These are phyloP conservation scores for Cercospora sp. DNA, from an alignment of 2,329 filamentous ascomycete genomes.

Conservation along the genomic window DNA sequence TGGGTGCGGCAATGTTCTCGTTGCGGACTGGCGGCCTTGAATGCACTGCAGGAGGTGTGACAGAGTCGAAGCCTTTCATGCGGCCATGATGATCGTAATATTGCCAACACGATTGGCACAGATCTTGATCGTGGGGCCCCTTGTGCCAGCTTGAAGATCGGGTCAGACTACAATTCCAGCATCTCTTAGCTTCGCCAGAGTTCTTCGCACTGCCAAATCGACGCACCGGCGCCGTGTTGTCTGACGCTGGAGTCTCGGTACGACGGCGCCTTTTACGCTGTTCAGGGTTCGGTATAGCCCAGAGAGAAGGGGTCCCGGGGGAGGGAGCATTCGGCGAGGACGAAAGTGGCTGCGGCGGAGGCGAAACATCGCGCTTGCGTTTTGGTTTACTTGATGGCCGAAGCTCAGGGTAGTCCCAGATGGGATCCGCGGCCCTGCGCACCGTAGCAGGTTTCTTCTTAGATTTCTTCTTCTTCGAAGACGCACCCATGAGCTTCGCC, in stretches of 20 bases:
- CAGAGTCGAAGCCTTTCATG: slow-evolving; percentile 31
- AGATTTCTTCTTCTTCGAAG: slow-evolving; percentile 20
- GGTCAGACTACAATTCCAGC: slow-evolving; percentile 34
- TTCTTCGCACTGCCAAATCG: slow-evolving; percentile 12
- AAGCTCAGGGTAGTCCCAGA: slow-evolving; percentile 34
- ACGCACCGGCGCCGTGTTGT: neutral
- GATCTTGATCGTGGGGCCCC: slow-evolving; percentile 32
- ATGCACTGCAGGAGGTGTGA: slow-evolving; percentile 21
- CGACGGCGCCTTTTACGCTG: slow-evolving; percentile 11
- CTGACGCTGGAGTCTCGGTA: neutral
- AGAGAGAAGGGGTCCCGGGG: slow-evolving; percentile 24
- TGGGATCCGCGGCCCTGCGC: slow-evolving; percentile 25
- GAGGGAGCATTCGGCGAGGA: slow-evolving; percentile 20
- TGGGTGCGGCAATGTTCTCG: neutral
- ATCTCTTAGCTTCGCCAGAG: slow-evolving; percentile 22
- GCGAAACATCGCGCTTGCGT: slow-evolving; percentile 19
- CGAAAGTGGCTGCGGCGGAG: slow-evolving; percentile 9
- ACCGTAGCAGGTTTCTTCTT: slow-evolving; percentile 12
- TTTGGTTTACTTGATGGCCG: slow-evolving; percentile 12
- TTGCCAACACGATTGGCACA: slow-evolving; percentile 36
- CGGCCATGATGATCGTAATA: slow-evolving; percentile 35
- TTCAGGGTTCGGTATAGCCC: slow-evolving; percentile 21
- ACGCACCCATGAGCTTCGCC: slow-evolving; percentile 33
- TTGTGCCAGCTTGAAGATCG: slow-evolving; percentile 29
- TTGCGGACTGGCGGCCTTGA: neutral